phyloP scores from a whole-genome alignment of 192 early-diverging fungal species.

The Dimargaris verticillata region DNA sequence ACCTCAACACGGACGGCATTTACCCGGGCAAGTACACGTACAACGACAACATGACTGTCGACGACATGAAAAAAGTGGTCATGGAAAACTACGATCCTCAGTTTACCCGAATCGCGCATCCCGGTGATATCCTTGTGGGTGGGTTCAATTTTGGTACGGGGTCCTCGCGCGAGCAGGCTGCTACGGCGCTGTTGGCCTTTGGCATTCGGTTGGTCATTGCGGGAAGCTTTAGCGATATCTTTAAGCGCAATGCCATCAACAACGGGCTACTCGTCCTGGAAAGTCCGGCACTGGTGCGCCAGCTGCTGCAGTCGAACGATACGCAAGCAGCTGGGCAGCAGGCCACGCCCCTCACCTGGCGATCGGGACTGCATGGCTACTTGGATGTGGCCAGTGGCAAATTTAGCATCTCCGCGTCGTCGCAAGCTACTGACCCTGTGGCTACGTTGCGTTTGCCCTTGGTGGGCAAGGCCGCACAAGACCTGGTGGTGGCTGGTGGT shows the following conservation, averaged over 20 bases:
- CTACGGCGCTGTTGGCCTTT: constrained; percentile 77
- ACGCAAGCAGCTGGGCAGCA: background rate
- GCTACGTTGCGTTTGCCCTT: constrained; percentile 27
- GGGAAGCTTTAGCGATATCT: constrained; percentile 91
- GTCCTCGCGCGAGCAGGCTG: constrained; percentile 94
- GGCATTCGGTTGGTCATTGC: constrained; percentile 76
- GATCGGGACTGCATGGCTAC: constrained; percentile 57
- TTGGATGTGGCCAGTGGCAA: constrained; percentile 57
- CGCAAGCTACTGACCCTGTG: constrained; percentile 2
- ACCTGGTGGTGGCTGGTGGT: constrained; percentile 84
- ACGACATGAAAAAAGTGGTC: constrained; percentile 82
- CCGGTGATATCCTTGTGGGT: constrained; percentile 70
- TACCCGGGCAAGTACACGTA: constrained; percentile 99
- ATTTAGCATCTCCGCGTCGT: constrained; percentile 13
- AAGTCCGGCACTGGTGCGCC: constrained; percentile 60
- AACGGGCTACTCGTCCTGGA: constrained; percentile 89
- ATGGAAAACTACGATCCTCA: constrained; percentile 98
- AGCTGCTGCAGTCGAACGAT: constrained; percentile 35
- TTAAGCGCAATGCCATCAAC: constrained; percentile 98
- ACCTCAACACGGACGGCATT: constrained; percentile 96
- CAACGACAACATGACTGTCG: constrained; percentile 79
- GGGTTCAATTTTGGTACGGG: constrained; percentile 98
- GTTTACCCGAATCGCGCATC: constrained; percentile 49
- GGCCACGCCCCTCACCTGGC: constrained; percentile 36
- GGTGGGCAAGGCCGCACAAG: constrained; percentile 92